phyloP scores from a whole-genome alignment of 1,284 basidiomycete genomes.

The Macrocystidia cucumis region DNA sequence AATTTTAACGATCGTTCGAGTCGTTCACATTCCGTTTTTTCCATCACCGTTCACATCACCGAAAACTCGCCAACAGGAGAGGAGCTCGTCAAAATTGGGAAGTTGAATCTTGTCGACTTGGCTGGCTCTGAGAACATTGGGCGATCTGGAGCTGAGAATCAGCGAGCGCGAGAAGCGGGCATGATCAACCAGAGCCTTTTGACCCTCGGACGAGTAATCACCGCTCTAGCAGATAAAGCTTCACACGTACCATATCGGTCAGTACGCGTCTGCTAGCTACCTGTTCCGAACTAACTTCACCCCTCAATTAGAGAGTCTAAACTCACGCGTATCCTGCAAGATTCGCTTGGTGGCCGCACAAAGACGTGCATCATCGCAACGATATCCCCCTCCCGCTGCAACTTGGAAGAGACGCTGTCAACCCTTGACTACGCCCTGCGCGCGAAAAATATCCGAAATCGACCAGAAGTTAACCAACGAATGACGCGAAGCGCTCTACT shows the following conservation, averaged over 20 bases:
- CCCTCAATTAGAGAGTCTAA: conserved; percentile 66
- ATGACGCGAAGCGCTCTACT: conserved; percentile 90
- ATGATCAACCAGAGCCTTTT: conserved; percentile 99
- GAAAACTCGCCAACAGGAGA: conserved; percentile 77
- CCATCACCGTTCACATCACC: conserved; percentile 90
- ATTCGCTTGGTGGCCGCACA: conserved; percentile 96
- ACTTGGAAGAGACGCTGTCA: conserved; percentile 96
- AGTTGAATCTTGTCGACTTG: conserved; percentile 95
- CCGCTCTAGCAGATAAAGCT: conserved; percentile 89
- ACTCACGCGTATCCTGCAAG: conserved; percentile 94
- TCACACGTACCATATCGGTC: conserved; percentile 92
- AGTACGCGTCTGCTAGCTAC: conserved; percentile 12
- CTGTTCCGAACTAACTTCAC: neutral
- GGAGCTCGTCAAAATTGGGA: conserved; percentile 89
- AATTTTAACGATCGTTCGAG: conserved; percentile 98
- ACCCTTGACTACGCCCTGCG: conserved; percentile 97
- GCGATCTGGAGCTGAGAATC: conserved; percentile 92
- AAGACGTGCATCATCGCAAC: conserved; percentile 99
- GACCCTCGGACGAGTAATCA: conserved; percentile 95
- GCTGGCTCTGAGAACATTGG: conserved; percentile 99
- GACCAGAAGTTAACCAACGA: conserved; percentile 92
- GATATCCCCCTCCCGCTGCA: conserved; percentile 84
- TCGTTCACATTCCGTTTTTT: conserved; percentile 98
- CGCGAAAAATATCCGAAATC: conserved; percentile 94
- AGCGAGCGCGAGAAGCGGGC: conserved; percentile 92